Evolutionary conservation across 179 eudicot species (phyloP).

Genomic region (Beta corolliflora): DNA sequence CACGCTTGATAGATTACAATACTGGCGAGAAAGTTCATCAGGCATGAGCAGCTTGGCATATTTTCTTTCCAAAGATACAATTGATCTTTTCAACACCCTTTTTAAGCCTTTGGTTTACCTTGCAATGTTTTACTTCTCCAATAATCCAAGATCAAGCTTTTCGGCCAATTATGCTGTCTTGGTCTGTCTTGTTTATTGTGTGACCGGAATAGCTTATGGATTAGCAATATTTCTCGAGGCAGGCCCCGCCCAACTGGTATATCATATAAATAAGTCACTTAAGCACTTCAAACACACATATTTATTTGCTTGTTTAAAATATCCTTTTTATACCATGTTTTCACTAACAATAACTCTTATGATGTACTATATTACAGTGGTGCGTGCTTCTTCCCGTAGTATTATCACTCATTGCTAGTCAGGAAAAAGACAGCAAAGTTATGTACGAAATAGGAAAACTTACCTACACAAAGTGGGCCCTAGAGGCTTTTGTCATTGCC

Average conservation of each 20-base stretch:
- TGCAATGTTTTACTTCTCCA: constrained; percentile 90
- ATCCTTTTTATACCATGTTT: too few species aligned
- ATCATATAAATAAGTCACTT: not conserved
- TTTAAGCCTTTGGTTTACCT: constrained; percentile 89
- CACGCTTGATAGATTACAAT: constrained; percentile 76
- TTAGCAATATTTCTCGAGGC: constrained; percentile 81
- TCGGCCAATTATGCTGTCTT: constrained; percentile 63
- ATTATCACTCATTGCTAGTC: constrained; percentile 81
- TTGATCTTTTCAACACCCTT: constrained; percentile 70
- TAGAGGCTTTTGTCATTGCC: constrained; percentile 86
- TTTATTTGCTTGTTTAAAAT: too few species aligned
- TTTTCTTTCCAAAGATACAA: constrained; percentile 84
- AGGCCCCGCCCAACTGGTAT: constrained; percentile 91
- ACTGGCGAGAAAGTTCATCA: constrained; percentile 82
- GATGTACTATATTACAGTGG: constrained; percentile 54
- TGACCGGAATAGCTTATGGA: constrained; percentile 84
- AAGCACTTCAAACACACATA: not conserved
- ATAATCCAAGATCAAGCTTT: constrained; percentile 86
- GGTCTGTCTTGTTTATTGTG: constrained; percentile 87
- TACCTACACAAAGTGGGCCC: constrained; percentile 82
- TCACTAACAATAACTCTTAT: not conserved
- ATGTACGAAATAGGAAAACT: constrained; percentile 44
- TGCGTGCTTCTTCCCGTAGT: constrained; percentile 90
- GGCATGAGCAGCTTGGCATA: constrained; percentile 94
- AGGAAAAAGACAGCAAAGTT: constrained; percentile 52